phyloP scores from a whole-genome alignment of 2,329 filamentous ascomycete genomes.

The Rhynchosporium graminicola region DNA sequence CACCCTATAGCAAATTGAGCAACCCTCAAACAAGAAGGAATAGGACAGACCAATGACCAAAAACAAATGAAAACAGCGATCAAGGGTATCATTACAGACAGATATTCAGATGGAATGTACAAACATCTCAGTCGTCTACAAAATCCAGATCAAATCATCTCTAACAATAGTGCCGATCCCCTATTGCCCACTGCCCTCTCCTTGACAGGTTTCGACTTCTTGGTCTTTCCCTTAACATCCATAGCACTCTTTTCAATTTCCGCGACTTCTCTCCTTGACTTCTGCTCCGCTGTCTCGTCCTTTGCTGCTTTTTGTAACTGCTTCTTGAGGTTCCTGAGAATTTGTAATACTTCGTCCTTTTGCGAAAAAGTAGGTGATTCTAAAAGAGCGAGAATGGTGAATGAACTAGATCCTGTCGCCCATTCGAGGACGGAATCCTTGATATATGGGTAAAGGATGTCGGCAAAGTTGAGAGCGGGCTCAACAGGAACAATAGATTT shows the following conservation, averaged over 20 bases:
- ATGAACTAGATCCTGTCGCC: constrained; percentile 84
- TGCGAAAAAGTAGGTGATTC: constrained; percentile 73
- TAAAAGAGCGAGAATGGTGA: constrained; percentile 78
- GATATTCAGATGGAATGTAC: constrained; percentile 9
- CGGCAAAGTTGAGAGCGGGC: constrained; percentile 77
- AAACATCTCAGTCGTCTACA: constrained; percentile 6
- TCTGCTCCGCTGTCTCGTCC: constrained; percentile 57
- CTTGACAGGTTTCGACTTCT: constrained; percentile 46
- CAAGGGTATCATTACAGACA: constrained; percentile 23
- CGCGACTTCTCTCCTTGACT: constrained; percentile 47
- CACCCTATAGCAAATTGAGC: neutral
- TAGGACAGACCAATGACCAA: neutral
- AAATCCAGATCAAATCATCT: constrained; percentile 47
- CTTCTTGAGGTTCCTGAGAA: constrained; percentile 73
- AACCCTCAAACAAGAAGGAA: neutral
- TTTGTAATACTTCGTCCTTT: constrained; percentile 66
- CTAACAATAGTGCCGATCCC: constrained; percentile 61
- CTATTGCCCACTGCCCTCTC: constrained; percentile 57
- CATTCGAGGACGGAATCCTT: constrained; percentile 73
- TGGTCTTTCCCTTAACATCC: constrained; percentile 44
- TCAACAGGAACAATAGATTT: constrained; percentile 72
- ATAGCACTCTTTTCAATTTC: constrained; percentile 47
- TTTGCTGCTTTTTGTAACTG: constrained; percentile 66
- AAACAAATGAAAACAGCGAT: neutral
- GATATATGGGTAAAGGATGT: constrained; percentile 80